Evolutionary conservation across 2,329 filamentous ascomycete species (phyloP), one percentile per base, ranked within the genome.

Genomic region (Phyllosticta citrichinensis): DNA sequence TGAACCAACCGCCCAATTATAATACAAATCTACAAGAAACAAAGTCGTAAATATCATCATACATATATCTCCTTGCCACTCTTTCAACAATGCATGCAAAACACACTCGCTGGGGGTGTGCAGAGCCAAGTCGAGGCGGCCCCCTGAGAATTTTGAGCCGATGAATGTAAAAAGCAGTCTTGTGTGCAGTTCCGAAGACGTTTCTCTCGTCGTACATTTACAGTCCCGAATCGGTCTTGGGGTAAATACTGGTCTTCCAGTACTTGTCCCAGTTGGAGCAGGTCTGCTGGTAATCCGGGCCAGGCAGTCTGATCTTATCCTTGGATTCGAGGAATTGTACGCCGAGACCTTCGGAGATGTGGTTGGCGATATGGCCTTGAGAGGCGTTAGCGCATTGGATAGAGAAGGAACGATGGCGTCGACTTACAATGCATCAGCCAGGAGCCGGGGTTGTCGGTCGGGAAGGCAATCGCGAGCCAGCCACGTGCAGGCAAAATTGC

Each of bases 291-390:
- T 65, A 65, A 2, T 60, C 63, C 20, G 62, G 54, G 24, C 66
- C 65, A 2, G 70, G 70, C n/a, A 69, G 60, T 0, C 50, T 59
- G 57, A 77, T 73, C 56, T 69, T 62, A 22, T 67, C 66, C 60
- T 76, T 73, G 25, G 68, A 64, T 66, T 79, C 81, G 1, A 83
- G 64, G 66, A 83, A 81, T 65, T 83, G 78, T 17, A 81, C 72
- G 1, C 75, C 76, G 20, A 86, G 73, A 30, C 83, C 84, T 74
- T 82, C 81, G 67, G 78, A 77, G 20, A 85, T 79, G 66, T 87
- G 84, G 83, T 81, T 84, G 65, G 83, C 51, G 24, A 47, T 47
- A 14, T 47, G 40, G 27, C 27, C 27, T 30, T 30, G 27, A 30
- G 9, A 5, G 9, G 27, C 6, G 5, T 30, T 30, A 30, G 27